phyloP scores from a whole-genome alignment of 1,284 basidiomycete genomes.

The Rhodotorula sp. region DNA sequence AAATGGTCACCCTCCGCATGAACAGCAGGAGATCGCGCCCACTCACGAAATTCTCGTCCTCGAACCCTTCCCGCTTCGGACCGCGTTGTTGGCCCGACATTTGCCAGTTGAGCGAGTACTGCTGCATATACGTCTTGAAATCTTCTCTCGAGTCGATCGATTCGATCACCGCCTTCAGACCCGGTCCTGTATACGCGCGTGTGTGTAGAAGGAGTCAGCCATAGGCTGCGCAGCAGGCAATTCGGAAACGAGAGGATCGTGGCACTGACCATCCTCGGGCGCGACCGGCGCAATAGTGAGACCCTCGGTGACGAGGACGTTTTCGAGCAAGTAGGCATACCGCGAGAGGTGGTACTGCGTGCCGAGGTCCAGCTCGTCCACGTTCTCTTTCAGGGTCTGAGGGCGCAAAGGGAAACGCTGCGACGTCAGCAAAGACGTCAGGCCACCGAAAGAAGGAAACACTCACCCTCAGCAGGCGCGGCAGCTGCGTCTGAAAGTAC shows the following conservation, averaged over 20 bases:
- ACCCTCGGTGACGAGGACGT: constrained; percentile 82
- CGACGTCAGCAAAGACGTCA: constrained; percentile 4
- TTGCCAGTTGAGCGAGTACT: constrained; percentile 80
- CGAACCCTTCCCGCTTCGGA: constrained; percentile 48
- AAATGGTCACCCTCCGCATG: too few species aligned
- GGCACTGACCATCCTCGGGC: constrained; percentile 58
- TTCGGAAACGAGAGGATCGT: background rate
- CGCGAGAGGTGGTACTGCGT: constrained; percentile 94
- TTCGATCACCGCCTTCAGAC: constrained; percentile 82
- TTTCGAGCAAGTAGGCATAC: constrained; percentile 93
- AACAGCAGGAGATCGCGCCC: too few species aligned
- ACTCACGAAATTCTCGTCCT: constrained; percentile 49
- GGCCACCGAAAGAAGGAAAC: background rate
- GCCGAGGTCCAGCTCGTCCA: constrained; percentile 93
- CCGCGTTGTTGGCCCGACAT: constrained; percentile 52
- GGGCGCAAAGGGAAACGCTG: background rate
- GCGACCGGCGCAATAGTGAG: constrained; percentile 66
- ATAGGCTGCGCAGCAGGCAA: too few species aligned
- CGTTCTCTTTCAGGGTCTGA: constrained; percentile 89
- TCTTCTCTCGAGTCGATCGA: constrained; percentile 90
- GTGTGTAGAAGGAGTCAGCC: background rate
- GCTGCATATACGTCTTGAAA: constrained; percentile 96
- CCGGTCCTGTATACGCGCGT: constrained; percentile 64
- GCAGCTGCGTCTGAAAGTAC: constrained; percentile 95
- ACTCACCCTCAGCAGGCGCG: constrained; percentile 83